These are phyloP conservation scores for Nakazawaea ambrosiae DNA, from an alignment of 805 yeast species.

Conservation along the genomic window DNA sequence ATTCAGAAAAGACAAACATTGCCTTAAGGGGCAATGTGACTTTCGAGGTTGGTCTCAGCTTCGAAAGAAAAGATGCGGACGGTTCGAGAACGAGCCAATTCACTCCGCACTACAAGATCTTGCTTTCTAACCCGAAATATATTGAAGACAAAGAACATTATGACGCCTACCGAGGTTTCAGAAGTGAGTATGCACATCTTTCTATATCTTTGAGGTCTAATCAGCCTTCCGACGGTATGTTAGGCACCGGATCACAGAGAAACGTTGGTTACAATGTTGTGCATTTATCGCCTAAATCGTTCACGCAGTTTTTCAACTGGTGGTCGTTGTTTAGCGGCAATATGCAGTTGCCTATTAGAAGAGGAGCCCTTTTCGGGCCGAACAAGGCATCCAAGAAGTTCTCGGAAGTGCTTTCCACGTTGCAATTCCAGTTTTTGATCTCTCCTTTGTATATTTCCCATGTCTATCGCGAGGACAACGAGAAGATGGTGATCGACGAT, in stretches of 20 bases:
- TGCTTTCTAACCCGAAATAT: constrained; percentile 47
- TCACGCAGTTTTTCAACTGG: constrained; percentile 73
- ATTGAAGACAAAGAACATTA: constrained; percentile 42
- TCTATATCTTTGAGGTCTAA: constrained; percentile 47
- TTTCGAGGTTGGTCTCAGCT: constrained; percentile 49
- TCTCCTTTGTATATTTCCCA: constrained; percentile 73
- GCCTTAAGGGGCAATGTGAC: constrained; percentile 54
- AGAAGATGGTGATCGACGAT: constrained; percentile 31
- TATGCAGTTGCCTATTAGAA: constrained; percentile 69
- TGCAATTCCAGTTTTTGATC: constrained; percentile 70
- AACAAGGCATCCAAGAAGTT: constrained; percentile 54
- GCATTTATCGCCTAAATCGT: constrained; percentile 66
- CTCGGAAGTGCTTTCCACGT: constrained; percentile 66
- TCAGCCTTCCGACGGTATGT: constrained; percentile 5
- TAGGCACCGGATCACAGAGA: not conserved
- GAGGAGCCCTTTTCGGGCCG: constrained; percentile 65
- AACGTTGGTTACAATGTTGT: constrained; percentile 55
- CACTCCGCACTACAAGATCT: constrained; percentile 54
- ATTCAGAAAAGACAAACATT: constrained; percentile 38
- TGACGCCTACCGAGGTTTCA: constrained; percentile 75
- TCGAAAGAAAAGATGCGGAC: constrained; percentile 37
- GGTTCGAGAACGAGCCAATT: constrained; percentile 36
- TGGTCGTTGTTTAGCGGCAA: constrained; percentile 81
- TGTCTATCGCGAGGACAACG: constrained; percentile 45
- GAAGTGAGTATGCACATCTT: constrained; percentile 78